Conservation (phyloP, 306 rosid species). For the Fragaria ananassa region DNA sequence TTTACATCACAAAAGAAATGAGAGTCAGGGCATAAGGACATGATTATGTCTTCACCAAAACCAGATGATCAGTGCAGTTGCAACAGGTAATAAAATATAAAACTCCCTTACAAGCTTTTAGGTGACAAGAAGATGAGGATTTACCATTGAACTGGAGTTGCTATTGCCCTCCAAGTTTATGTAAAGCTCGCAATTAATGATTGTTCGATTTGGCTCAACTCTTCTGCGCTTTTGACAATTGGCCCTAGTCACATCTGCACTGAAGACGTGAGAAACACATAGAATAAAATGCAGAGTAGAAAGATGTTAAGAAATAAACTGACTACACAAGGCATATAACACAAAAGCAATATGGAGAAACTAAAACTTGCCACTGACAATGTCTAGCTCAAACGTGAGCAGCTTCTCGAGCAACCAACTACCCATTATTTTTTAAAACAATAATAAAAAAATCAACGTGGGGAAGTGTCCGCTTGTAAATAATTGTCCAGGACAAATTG, state of each 20-base stretch:
- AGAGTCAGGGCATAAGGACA: neutral
- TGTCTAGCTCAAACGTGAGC: neutral
- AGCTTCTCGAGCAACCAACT: neutral
- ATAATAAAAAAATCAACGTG: neutral
- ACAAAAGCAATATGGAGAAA: neutral
- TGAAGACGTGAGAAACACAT: constrained; percentile 7
- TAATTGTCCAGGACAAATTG: constrained; percentile 2
- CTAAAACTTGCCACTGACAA: neutral
- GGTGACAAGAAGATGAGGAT: constrained; percentile 8
- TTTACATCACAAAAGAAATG: neutral
- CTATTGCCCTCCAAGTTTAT: constrained; percentile 70
- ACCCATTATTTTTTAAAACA: neutral
- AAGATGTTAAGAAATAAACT: neutral
- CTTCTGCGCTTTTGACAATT: constrained; percentile 59
- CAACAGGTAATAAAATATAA: neutral
- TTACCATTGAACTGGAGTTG: constrained; percentile 62
- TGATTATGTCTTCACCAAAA: neutral
- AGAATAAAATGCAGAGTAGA: neutral
- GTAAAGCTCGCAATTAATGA: constrained; percentile 50
- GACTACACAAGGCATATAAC: neutral
- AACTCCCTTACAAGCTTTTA: too few species aligned
- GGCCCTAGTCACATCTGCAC: constrained; percentile 43
- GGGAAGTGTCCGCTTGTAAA: neutral
- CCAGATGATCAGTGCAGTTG: neutral
- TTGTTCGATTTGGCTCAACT: constrained; percentile 32